Conservation (phyloP, 83 land plant species). For the Larix sibirica region DNA sequence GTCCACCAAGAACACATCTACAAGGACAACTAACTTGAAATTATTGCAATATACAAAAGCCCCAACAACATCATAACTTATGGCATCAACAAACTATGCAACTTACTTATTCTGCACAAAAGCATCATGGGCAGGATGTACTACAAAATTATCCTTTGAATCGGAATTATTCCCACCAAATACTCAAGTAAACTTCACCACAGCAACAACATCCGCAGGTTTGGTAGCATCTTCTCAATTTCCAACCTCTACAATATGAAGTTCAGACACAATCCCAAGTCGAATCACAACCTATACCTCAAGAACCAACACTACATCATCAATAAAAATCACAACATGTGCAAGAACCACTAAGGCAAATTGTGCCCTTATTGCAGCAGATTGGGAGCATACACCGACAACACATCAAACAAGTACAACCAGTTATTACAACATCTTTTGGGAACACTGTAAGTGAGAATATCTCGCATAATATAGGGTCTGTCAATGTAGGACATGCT, state of each 20-base stretch:
- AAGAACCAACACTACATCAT: constrained; percentile 3
- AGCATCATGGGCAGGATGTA: background rate
- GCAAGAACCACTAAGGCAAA: background rate
- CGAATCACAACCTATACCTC: background rate
- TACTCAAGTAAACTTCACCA: background rate
- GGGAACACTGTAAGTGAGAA: background rate
- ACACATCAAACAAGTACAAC: too few species aligned
- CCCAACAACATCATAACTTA: too few species aligned
- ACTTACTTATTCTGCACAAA: too few species aligned
- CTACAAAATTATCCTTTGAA: constrained; percentile 5
- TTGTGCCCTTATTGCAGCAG: too few species aligned
- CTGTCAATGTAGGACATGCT: background rate
- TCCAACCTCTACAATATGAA: background rate
- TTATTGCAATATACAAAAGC: background rate
- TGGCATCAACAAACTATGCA: too few species aligned
- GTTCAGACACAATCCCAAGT: background rate
- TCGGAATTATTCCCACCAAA: background rate
- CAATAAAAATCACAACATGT: background rate
- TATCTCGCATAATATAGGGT: background rate
- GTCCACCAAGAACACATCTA: background rate
- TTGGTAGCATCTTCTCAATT: background rate
- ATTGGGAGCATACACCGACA: too few species aligned
- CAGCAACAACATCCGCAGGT: background rate
- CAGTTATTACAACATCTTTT: background rate
- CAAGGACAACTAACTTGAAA: background rate